Evolutionary conservation across 306 rosid genomes (phyloP), one percentile per base, ranked within the genome.

Genomic region (Quercus cerris): DNA sequence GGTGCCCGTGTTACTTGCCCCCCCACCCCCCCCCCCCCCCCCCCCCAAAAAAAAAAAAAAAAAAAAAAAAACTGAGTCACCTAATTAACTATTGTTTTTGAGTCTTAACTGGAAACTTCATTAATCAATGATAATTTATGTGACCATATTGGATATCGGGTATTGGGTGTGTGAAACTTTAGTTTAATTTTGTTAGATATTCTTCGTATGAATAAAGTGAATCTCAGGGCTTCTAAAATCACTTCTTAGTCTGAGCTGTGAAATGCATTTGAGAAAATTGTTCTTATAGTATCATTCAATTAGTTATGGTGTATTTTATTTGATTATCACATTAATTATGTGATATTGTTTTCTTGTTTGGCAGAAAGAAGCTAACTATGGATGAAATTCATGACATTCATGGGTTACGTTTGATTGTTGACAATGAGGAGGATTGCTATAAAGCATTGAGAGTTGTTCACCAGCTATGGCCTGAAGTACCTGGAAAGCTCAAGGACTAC

Each of bases 401-500:
- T 67, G 99, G 99, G 59, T 84, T 96, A 58, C 97, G 99, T 68
- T 89, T 96, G 87, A 91, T 96, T 76, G 94, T 91, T 83, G 92
- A 96, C 51, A 88, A 90, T 70, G 98, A 91, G 85, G 96, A 90
- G 84, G 98, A 96, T 73, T 96, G 99, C 74, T 89, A 91, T 41
- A 87, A 88, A 81, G 97, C 98, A 74, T 81, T 96, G 77, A 79
- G 77, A 78, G 81, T 89, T 54, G 97, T 96, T 88, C 94, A 87
- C 73, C 82, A 75, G 80, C 71, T 96, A 35, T 96, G 99, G 99
- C 74, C 90, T 19, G 93, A 89, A 84, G 94, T 96, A 55, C 90
- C 92, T 10, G 97, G 94, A 82, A 93, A 91, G 89, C 84, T 89
- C 74, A 96, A 96, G 84, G 99, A 96, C 89, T 96, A 96, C 87